Conservation (phyloP, 129 eudicot genomes). For the Cynara cardunculus region DNA sequence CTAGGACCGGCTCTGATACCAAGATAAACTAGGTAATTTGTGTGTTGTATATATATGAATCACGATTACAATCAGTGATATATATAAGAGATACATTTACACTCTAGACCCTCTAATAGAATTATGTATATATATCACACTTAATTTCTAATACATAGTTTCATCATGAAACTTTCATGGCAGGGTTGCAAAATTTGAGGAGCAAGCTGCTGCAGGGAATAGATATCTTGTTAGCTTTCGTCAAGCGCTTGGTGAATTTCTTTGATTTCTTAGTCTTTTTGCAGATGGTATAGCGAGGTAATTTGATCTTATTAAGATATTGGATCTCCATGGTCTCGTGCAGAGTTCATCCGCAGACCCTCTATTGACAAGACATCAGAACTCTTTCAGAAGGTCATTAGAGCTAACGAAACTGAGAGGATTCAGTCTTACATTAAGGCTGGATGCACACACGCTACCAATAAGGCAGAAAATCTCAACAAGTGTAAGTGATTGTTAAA, state of each 20-base stretch:
- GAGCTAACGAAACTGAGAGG: slow-evolving; percentile 57
- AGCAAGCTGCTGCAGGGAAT: slow-evolving; percentile 48
- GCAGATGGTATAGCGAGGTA: neutral
- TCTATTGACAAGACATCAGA: slow-evolving; percentile 54
- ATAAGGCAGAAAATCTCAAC: slow-evolving; percentile 37
- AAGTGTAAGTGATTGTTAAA: slow-evolving; percentile 53
- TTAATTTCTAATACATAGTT: no score
- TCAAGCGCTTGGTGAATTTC: slow-evolving; percentile 60
- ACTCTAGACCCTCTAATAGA: no score
- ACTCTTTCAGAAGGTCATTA: slow-evolving; percentile 48
- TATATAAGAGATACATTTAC: no score
- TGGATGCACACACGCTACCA: slow-evolving; percentile 50
- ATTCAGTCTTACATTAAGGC: slow-evolving; percentile 54
- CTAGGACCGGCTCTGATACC: no score
- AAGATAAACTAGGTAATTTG: no score
- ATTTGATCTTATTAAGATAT: neutral
- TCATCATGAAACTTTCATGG: no score
- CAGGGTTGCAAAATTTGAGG: slow-evolving; percentile 70
- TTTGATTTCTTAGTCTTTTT: neutral
- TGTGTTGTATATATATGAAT: no score
- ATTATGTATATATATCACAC: no score
- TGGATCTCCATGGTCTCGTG: neutral
- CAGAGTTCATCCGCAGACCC: slow-evolving; percentile 62
- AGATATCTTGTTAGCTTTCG: slow-evolving; percentile 52
- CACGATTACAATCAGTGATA: no score